These are phyloP conservation scores for Paragyromitra xinjiangensis DNA, from an alignment of 495 filamentous ascomycete genomes.

Conservation along the genomic window DNA sequence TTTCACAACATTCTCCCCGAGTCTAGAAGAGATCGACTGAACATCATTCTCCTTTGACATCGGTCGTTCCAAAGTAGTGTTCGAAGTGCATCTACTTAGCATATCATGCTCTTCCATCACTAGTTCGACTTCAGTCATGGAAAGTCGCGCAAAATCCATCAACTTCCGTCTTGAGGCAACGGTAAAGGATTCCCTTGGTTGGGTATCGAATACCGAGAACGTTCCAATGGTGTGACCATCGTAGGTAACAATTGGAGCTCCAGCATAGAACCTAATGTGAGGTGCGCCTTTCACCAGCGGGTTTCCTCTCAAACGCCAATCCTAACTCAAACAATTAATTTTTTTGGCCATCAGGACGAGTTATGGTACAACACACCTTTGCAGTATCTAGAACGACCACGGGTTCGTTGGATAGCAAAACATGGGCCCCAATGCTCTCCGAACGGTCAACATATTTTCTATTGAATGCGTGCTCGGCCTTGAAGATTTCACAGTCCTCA, in stretches of 20 bases:
- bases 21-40: slow-evolving; percentile 4
- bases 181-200: slow-evolving; percentile 57
- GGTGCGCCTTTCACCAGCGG: slow-evolving; percentile 57
- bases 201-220: slow-evolving; percentile 58
- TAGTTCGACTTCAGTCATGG: slow-evolving; percentile 56
- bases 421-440: slow-evolving; percentile 60
- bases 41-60: slow-evolving; percentile 16
- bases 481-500: slow-evolving; percentile 57
- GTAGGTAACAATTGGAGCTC: slow-evolving; percentile 59
- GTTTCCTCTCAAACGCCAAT: slow-evolving; percentile 60
- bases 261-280: slow-evolving; percentile 60
- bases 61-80: slow-evolving; percentile 20
- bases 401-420: slow-evolving; percentile 57
- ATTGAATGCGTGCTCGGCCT: slow-evolving; percentile 57
- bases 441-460: slow-evolving; percentile 47
- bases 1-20: neutral
- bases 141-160: slow-evolving; percentile 58
- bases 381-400: slow-evolving; percentile 60
- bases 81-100: slow-evolving; percentile 46
- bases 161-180: slow-evolving; percentile 53
- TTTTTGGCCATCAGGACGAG: neutral
- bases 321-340: slow-evolving; percentile 51
- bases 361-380: slow-evolving; percentile 54
- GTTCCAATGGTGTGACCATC: slow-evolving; percentile 59
- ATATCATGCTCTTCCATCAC: slow-evolving; percentile 57